Evolutionary conservation across 2,329 filamentous ascomycete genomes (phyloP), one percentile per base, ranked within the genome.

Genomic region (Aspergillaceae sp.): DNA sequence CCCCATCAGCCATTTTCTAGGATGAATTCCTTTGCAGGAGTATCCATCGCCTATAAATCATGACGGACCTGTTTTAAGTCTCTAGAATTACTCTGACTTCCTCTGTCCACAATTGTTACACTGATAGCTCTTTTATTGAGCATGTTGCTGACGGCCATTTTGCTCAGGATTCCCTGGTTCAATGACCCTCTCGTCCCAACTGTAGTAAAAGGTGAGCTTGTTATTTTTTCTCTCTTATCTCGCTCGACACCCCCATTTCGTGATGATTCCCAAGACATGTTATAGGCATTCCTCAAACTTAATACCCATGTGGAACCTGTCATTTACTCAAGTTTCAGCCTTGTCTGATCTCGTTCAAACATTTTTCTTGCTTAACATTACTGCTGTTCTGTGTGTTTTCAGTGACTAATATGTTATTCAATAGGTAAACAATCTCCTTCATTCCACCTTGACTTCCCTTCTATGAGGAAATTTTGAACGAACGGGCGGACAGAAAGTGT

Each of bases 241-340:
- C 40, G 43, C 48, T 40, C 43, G 33, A 42, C 47, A 51, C 48
- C 52, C 53, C 49, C 19, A 19, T 70, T 70, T 63, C 64, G 69
- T 82, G 78, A 81, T 81, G 78, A 81, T 74, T 65, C 66, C 66
- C 7, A 71, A 67, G 78, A 81, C 78, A 79, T 65, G 75, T 74
- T 75, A 78, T 73, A 77, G 79, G 78, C 78, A 82, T 82, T 82
- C 78, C 78, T 82, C 78, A 76, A 76, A 71, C 78, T 74, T 76
- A 81, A 82, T 70, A 66, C 71, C 65, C 67, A 74, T 81, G 78
- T 80, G 74, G 78, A 81, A 77, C 74, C 72, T 77, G 76, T 80
- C 73, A 56, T 58, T 67, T 40, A 59, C 65, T 72, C 65, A 79
- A 82, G 78, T 82, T 82, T 82, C 78, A 82, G 78, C 78, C 78